phyloP scores from a whole-genome alignment of 257 asterid genomes.

The Ehretia macrophylla region DNA sequence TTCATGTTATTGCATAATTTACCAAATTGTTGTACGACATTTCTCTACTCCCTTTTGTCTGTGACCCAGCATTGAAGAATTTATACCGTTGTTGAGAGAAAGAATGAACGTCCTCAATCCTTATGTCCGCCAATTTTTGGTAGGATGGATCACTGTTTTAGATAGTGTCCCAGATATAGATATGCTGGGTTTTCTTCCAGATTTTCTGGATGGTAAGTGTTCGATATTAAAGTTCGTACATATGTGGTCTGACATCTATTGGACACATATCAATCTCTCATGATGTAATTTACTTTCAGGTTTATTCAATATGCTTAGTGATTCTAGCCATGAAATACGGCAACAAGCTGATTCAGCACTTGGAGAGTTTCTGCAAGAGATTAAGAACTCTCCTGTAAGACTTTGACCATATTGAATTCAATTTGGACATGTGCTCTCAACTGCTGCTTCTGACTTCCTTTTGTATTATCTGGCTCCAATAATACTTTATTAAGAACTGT shows the following conservation, averaged over 20 bases:
- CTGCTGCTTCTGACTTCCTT: conserved; percentile 9
- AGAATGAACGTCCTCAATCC: conserved; percentile 98
- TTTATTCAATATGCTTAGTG: conserved; percentile 96
- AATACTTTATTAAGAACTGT: too few relatives aligned
- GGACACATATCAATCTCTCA: neutral
- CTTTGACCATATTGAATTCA: conserved; percentile 8
- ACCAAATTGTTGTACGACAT: neutral
- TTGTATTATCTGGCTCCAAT: neutral
- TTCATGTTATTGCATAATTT: conserved; percentile 1
- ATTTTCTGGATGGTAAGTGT: conserved; percentile 94
- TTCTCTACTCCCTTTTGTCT: conserved; percentile 7
- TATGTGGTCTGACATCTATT: neutral
- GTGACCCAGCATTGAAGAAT: conserved; percentile 87
- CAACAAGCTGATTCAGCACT: conserved; percentile 99
- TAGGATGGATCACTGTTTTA: conserved; percentile 98
- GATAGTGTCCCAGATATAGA: conserved; percentile 99
- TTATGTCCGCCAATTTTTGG: conserved; percentile 96
- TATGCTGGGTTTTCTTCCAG: conserved; percentile 99
- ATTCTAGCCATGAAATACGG: conserved; percentile 95
- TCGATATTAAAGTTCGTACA: conserved; percentile 5
- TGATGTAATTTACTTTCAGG: conserved; percentile 49
- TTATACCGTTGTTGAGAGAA: conserved; percentile 92
- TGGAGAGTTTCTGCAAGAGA: conserved; percentile 98
- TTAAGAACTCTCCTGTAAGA: conserved; percentile 98
- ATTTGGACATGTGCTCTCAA: conserved; percentile 2